These are phyloP conservation scores for Rostrohypoxylon terebratum DNA, from an alignment of 495 filamentous ascomycete species.

Conservation along the genomic window DNA sequence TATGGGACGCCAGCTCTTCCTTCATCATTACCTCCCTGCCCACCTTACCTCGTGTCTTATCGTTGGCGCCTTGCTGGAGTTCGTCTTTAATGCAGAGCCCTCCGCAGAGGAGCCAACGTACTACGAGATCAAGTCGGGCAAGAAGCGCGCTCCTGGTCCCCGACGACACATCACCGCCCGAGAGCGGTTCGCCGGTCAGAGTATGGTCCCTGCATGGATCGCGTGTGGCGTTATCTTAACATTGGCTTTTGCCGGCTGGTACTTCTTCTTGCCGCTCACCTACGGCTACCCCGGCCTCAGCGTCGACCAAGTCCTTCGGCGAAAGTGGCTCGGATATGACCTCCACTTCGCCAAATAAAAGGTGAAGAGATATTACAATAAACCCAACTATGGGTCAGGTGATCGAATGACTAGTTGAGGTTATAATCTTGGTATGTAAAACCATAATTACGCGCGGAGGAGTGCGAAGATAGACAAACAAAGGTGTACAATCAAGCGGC, in stretches of 20 bases:
- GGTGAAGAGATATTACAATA: background rate
- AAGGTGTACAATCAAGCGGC: conserved; percentile 37
- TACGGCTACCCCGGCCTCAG: conserved; percentile 94
- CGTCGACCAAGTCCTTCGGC: conserved; percentile 80
- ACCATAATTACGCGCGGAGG: conserved; percentile 17
- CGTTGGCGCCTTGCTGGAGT: conserved; percentile 95
- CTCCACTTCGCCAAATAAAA: conserved; percentile 96
- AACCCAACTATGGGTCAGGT: background rate
- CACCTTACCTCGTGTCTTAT: conserved; percentile 94
- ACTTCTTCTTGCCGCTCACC: conserved; percentile 93
- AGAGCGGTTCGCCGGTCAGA: conserved; percentile 84
- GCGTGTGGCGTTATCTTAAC: conserved; percentile 76
- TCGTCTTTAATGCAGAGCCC: conserved; percentile 92
- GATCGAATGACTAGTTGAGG: conserved; percentile 1
- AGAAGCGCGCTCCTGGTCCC: conserved; percentile 57
- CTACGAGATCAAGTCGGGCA: conserved; percentile 63
- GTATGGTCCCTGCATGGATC: conserved; percentile 79
- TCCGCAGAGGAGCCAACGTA: conserved; percentile 61
- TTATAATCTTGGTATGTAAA: conserved; percentile 36
- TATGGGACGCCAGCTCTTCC: conserved; percentile 97
- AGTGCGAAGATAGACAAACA: conserved; percentile 6
- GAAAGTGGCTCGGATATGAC: conserved; percentile 97
- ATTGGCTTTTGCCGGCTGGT: conserved; percentile 80
- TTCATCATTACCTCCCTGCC: conserved; percentile 96
- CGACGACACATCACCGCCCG: conserved; percentile 74